Evolutionary conservation across 2,329 filamentous ascomycete species (phyloP).

Genomic region (Diplocarpon rosae): DNA sequence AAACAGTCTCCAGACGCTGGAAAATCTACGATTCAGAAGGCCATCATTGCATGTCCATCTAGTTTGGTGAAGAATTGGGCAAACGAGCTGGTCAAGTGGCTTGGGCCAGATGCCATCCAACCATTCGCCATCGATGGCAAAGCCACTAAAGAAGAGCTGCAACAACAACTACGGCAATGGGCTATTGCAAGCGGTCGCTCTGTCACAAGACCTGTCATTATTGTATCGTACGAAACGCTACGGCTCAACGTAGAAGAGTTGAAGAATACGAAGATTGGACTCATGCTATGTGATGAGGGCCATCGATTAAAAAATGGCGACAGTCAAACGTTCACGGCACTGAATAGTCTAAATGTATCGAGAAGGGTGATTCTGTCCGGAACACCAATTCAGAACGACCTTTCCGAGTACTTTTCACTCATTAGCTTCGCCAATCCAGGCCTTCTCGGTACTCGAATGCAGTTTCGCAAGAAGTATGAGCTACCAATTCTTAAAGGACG

Average conservation of each 20-base stretch:
- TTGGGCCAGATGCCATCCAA: conserved; percentile 79
- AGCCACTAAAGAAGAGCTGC: conserved; percentile 87
- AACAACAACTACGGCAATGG: conserved; percentile 86
- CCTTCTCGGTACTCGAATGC: conserved; percentile 74
- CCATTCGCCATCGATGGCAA: conserved; percentile 97
- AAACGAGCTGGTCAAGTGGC: conserved; percentile 93
- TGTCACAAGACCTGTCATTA: conserved; percentile 85
- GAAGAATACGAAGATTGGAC: conserved; percentile 77
- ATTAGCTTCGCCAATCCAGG: conserved; percentile 95
- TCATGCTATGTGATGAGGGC: conserved; percentile 92
- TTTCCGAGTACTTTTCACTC: conserved; percentile 95
- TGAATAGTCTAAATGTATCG: conserved; percentile 83
- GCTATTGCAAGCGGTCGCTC: conserved; percentile 82
- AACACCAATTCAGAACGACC: conserved; percentile 94
- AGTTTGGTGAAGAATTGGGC: conserved; percentile 97
- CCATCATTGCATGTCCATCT: conserved; percentile 91
- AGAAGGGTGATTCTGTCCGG: conserved; percentile 90
- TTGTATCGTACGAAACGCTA: conserved; percentile 94
- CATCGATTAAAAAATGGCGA: conserved; percentile 96
- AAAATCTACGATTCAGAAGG: conserved; percentile 87
- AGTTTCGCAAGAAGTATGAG: conserved; percentile 92
- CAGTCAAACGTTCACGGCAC: conserved; percentile 83
- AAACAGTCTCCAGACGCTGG: conserved; percentile 96
- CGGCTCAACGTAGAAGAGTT: conserved; percentile 85
- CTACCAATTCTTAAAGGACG: conserved; percentile 84